These are phyloP conservation scores for Coemansia sp. DNA, from an alignment of 192 early-diverging fungal genomes.

Conservation along the genomic window DNA sequence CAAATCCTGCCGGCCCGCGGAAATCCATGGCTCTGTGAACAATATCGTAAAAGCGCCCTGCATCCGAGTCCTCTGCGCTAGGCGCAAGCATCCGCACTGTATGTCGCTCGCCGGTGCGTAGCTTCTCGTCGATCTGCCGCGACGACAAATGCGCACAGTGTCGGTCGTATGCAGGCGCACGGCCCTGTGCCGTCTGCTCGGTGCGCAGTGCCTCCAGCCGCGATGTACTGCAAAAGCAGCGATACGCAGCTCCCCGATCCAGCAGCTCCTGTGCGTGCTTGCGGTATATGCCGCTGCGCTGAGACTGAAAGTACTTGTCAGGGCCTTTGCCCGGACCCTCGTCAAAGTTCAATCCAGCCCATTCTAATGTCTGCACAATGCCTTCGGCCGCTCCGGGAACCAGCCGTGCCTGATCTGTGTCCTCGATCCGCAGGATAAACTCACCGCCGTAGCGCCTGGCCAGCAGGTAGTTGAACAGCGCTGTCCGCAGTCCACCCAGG, in stretches of 20 bases:
- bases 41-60: slow-evolving; percentile 63
- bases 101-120: slow-evolving; percentile 58
- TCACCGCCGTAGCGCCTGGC: slow-evolving; percentile 69
- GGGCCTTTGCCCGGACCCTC: slow-evolving; percentile 66
- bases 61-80: slow-evolving; percentile 32
- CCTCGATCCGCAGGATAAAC: slow-evolving; percentile 90
- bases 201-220: slow-evolving; percentile 63
- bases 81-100: slow-evolving; percentile 71
- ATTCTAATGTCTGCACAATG: slow-evolving; percentile 63
- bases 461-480: slow-evolving; percentile 86
- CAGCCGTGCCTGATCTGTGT: slow-evolving; percentile 82
- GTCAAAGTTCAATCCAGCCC: slow-evolving; percentile 77
- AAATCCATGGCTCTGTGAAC: slow-evolving; percentile 77
- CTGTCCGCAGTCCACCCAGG: slow-evolving; percentile 89
- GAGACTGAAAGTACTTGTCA: slow-evolving; percentile 77
- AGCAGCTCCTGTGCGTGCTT: slow-evolving; percentile 66
- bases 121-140: slow-evolving; percentile 64
- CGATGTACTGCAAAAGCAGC: slow-evolving; percentile 82
- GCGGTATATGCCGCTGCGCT: slow-evolving; percentile 71
- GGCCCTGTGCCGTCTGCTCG: slow-evolving; percentile 57
- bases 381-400: slow-evolving; percentile 72
- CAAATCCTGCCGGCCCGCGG: slow-evolving; percentile 65
- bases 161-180: slow-evolving; percentile 72
- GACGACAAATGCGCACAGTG: slow-evolving; percentile 70
- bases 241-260: slow-evolving; percentile 72